Conservation (phyloP, 306 rosid species). For the Rosa chinensis region DNA sequence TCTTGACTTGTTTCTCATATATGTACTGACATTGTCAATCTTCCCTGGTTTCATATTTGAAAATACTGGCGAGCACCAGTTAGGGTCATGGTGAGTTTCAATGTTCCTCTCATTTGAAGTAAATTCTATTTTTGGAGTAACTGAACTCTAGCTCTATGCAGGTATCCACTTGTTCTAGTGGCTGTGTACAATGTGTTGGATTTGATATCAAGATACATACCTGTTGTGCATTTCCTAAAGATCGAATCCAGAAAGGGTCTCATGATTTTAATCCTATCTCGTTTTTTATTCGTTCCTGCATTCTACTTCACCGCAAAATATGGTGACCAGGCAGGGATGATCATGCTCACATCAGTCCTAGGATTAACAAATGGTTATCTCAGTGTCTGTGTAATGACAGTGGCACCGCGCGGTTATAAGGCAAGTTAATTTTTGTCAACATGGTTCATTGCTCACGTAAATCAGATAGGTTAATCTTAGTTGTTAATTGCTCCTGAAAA, state of each 20-base stretch:
- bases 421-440: conserved; percentile 27
- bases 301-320: conserved; percentile 80
- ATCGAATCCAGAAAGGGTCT: conserved; percentile 71
- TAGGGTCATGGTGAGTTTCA: conserved; percentile 70
- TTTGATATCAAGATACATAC: conserved; percentile 61
- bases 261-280: conserved; percentile 33
- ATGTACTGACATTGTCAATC: conserved; percentile 62
- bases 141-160: conserved; percentile 13
- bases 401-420: conserved; percentile 78
- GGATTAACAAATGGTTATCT: conserved; percentile 80
- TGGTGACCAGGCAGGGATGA: conserved; percentile 85
- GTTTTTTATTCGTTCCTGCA: conserved; percentile 68
- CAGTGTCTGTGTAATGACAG: conserved; percentile 71
- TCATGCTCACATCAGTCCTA: conserved; percentile 58
- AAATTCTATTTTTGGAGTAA: background rate
- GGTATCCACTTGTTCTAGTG: conserved; percentile 72
- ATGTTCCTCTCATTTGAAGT: background rate
- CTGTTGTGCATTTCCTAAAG: conserved; percentile 51
- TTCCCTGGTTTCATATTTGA: conserved; percentile 86
- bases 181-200: conserved; percentile 67
- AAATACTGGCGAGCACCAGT: conserved; percentile 71
- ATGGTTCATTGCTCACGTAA: conserved; percentile 7
- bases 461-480: background rate
- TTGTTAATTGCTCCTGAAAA: background rate
- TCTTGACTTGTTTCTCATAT: conserved; percentile 54